These are phyloP conservation scores for Viola odorata DNA, from an alignment of 345 rosid genomes.

Conservation along the genomic window DNA sequence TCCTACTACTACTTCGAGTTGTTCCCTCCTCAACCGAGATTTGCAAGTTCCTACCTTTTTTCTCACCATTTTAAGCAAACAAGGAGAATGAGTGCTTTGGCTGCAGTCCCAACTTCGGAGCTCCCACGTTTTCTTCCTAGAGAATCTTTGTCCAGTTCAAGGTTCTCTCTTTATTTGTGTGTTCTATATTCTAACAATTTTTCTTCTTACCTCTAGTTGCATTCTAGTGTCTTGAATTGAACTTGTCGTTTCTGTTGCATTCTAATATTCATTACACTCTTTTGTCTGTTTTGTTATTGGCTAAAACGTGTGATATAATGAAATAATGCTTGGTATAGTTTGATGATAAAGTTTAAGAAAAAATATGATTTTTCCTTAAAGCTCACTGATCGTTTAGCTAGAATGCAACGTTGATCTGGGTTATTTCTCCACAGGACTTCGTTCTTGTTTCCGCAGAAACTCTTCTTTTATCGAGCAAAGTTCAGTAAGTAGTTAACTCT, in stretches of 20 bases:
- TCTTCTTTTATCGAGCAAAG: constrained; percentile 4
- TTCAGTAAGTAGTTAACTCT: not conserved
- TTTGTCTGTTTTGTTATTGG: not conserved
- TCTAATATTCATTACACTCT: not conserved
- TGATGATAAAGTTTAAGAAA: not conserved
- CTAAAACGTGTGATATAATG: not conserved
- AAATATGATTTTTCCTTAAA: not conserved
- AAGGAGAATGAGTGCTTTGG: not conserved
- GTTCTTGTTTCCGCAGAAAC: not conserved
- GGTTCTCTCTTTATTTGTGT: not conserved
- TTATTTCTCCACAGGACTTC: constrained; percentile 8
- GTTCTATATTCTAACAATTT: not conserved
- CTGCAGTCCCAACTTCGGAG: not conserved
- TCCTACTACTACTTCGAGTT: too few species aligned
- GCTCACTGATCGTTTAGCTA: not conserved
- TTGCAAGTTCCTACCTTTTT: too few species aligned
- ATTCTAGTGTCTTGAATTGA: not conserved
- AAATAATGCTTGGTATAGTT: not conserved
- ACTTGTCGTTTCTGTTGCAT: not conserved
- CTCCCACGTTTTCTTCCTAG: not conserved
- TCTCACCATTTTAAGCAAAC: not conserved
- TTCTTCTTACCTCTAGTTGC: too few species aligned
- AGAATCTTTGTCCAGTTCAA: not conserved
- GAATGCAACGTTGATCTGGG: not conserved
- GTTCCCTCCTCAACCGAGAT: too few species aligned